Percentiles rank a stretch among this genome's conserved stretches.
phyloP scores from a whole-genome alignment of 768 basidiomycete genomes.

The Lentinula aciculospora region DNA sequence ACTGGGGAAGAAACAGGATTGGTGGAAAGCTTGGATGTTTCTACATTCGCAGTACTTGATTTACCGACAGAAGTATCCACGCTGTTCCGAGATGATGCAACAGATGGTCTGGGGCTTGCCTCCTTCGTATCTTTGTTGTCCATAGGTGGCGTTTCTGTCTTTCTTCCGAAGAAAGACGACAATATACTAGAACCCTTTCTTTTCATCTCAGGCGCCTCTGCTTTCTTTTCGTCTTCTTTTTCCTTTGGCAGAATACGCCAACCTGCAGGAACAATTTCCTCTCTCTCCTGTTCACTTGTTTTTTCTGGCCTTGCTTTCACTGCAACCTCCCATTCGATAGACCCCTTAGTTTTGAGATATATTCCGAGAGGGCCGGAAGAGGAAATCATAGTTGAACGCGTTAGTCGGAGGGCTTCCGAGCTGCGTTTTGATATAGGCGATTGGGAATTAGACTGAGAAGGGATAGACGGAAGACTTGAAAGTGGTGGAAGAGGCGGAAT shows the following conservation, averaged over 20 bases:
- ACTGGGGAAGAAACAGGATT: not conserved
- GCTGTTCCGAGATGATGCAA: conserved; percentile 10
- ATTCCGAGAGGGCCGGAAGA: conserved; percentile 63
- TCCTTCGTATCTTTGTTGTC: conserved; percentile 16
- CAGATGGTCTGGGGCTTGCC: conserved; percentile 14
- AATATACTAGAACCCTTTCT: conserved; percentile 53
- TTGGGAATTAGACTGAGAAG: conserved; percentile 44
- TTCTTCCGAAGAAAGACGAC: conserved; percentile 68
- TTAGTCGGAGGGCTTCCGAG: conserved; percentile 56
- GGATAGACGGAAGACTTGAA: conserved; percentile 11
- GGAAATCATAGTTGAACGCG: conserved; percentile 50
- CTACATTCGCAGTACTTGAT: not conserved
- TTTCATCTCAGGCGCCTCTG: conserved; percentile 29
- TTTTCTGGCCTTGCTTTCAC: conserved; percentile 49
- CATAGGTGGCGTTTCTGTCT: conserved; percentile 21
- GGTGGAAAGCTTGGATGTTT: conserved; percentile 7
- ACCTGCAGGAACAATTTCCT: conserved; percentile 60
- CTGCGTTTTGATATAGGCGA: conserved; percentile 55
- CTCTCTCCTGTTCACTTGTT: conserved; percentile 33
- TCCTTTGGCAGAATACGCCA: conserved; percentile 68
- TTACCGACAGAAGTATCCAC: not conserved
- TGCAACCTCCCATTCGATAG: conserved; percentile 69
- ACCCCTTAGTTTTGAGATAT: conserved; percentile 65
- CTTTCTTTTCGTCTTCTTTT: conserved; percentile 22
- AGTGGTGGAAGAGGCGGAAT: conserved; percentile 5